These are phyloP conservation scores for Claviceps capensis DNA, from an alignment of 2,329 filamentous ascomycete genomes.

Conservation along the genomic window DNA sequence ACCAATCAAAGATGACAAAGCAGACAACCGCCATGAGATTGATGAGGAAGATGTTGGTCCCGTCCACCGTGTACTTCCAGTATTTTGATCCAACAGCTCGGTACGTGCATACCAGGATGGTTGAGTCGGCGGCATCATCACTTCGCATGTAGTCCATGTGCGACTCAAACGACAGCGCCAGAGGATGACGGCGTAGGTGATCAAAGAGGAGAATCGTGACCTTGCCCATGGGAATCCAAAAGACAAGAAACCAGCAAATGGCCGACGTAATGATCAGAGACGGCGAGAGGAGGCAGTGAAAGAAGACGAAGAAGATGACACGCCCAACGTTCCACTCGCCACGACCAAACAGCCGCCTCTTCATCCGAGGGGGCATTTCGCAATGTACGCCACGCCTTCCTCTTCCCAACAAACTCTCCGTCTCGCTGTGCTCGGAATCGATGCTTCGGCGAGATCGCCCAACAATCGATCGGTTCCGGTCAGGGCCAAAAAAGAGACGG, in stretches of 20 bases:
- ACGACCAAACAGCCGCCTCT: conserved; percentile 82
- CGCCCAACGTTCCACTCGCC: conserved; percentile 92
- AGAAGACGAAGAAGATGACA: conserved; percentile 91
- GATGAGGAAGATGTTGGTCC: conserved; percentile 97
- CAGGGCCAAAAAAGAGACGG: conserved; percentile 86
- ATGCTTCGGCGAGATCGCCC: conserved; percentile 79
- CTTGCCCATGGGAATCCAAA: conserved; percentile 97
- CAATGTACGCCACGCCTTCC: conserved; percentile 33
- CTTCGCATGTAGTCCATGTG: conserved; percentile 63
- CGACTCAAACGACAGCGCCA: conserved; percentile 86
- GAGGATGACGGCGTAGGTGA: conserved; percentile 81
- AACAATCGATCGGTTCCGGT: conserved; percentile 61
- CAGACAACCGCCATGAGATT: conserved; percentile 89
- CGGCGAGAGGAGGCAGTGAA: conserved; percentile 84
- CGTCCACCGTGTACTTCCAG: conserved; percentile 98
- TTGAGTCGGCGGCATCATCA: conserved; percentile 59
- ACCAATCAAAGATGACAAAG: conserved; percentile 90
- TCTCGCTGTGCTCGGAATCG: conserved; percentile 73
- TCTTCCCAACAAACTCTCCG: conserved; percentile 70
- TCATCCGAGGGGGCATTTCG: conserved; percentile 33
- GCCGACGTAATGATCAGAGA: conserved; percentile 72
- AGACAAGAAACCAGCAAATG: conserved; percentile 92
- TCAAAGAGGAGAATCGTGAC: conserved; percentile 80
- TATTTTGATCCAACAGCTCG: conserved; percentile 87
- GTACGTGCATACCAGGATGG: conserved; percentile 91